phyloP scores from a whole-genome alignment of 2,329 filamentous ascomycete species.

The Hymenoscyphus linearis region DNA sequence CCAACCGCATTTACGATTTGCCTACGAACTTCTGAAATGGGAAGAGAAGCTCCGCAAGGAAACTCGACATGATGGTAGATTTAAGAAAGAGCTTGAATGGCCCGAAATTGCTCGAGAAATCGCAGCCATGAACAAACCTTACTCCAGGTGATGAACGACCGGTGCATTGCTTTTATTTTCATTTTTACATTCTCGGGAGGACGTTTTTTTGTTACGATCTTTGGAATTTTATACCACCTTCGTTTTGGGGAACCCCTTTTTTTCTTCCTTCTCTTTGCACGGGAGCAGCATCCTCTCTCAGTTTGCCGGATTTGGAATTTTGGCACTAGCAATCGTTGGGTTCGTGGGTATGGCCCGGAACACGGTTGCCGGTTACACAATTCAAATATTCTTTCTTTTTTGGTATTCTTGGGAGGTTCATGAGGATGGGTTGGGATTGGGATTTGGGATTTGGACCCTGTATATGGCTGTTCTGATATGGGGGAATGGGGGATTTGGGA shows the following conservation, averaged over 20 bases:
- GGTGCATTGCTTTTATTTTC: background rate
- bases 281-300: background rate
- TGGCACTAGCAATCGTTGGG: background rate
- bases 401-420: background rate
- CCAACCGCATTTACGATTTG: constrained; percentile 90
- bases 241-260: background rate
- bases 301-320: background rate
- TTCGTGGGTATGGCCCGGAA: background rate
- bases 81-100: constrained; percentile 86
- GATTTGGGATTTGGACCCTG: background rate
- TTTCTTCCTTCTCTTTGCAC: background rate
- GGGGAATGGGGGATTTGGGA: background rate
- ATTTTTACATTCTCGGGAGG: constrained; percentile 3
- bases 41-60: constrained; percentile 65
- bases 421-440: background rate
- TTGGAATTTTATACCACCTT: constrained; percentile 8
- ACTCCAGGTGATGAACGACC: constrained; percentile 53
- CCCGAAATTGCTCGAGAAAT: constrained; percentile 82
- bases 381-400: background rate
- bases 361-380: background rate
- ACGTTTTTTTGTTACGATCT: constrained; percentile 17
- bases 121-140: constrained; percentile 92
- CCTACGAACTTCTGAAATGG: constrained; percentile 94
- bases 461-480: background rate
- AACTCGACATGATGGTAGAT: constrained; percentile 36